Evolutionary conservation across 805 yeast species (phyloP).

Genomic region (Ogataea thermomethanolica): DNA sequence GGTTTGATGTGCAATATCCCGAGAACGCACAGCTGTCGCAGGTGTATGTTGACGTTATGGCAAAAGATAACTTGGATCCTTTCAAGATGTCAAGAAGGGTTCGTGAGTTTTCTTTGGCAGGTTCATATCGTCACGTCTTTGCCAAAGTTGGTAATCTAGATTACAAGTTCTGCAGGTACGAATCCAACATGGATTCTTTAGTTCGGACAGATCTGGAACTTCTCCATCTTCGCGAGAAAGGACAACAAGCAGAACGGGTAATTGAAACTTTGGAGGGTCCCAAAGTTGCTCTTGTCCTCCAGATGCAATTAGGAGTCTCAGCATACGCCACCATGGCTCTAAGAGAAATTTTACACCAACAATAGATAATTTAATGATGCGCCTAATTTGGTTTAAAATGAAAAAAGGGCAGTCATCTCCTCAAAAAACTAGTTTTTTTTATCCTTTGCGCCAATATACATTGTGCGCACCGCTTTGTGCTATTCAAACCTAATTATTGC

Average conservation of each 20-base stretch:
- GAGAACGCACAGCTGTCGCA: constrained; percentile 54
- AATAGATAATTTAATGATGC: constrained; percentile 38
- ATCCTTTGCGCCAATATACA: constrained; percentile 1
- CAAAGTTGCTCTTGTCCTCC: constrained; percentile 68
- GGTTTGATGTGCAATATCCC: constrained; percentile 89
- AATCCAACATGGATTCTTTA: constrained; percentile 62
- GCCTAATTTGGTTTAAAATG: constrained; percentile 3
- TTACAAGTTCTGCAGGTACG: constrained; percentile 60
- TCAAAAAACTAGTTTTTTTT: constrained; percentile 7
- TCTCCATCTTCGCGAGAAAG: constrained; percentile 31
- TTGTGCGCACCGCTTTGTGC: constrained; percentile 1
- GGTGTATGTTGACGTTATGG: constrained; percentile 71
- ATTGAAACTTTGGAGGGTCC: constrained; percentile 38
- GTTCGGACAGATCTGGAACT: constrained; percentile 76
- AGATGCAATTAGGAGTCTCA: constrained; percentile 75
- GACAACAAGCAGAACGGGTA: constrained; percentile 24
- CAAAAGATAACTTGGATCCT: constrained; percentile 78
- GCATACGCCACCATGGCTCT: constrained; percentile 98
- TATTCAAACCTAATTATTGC: constrained; percentile 5
- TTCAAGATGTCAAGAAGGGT: constrained; percentile 78
- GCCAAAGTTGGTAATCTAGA: constrained; percentile 62
- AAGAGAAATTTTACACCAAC: constrained; percentile 80
- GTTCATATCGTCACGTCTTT: constrained; percentile 77
- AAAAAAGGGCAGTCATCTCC: constrained; percentile 8
- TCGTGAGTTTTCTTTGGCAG: constrained; percentile 87